These are phyloP conservation scores for Pinus tabuliformis DNA, from an alignment of 75 land plant species.

Conservation along the genomic window DNA sequence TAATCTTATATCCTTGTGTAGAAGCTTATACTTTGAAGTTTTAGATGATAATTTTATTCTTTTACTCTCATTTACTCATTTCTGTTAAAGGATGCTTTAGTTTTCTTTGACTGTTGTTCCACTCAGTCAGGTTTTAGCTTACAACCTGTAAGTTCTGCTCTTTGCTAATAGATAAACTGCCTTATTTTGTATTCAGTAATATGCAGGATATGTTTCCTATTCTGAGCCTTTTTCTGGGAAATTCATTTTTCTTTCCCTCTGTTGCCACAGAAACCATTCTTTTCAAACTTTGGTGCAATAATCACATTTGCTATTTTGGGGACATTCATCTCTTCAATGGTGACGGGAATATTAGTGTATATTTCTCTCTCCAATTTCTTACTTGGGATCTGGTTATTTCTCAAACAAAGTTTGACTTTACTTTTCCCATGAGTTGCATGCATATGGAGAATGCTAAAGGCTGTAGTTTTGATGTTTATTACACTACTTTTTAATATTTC, in stretches of 20 bases:
- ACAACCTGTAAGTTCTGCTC: slow-evolving; percentile 68
- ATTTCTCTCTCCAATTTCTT: slow-evolving; percentile 13
- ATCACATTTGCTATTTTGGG: slow-evolving; percentile 89
- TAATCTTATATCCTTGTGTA: slow-evolving; percentile 90
- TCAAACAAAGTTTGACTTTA: not conserved
- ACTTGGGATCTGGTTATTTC: not conserved
- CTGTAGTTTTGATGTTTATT: not conserved
- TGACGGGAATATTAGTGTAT: slow-evolving; percentile 93
- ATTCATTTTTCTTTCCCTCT: slow-evolving; percentile 7
- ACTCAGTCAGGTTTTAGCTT: slow-evolving; percentile 97
- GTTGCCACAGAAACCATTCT: slow-evolving; percentile 88
- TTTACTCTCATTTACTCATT: slow-evolving; percentile 6
- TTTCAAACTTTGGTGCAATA: slow-evolving; percentile 98
- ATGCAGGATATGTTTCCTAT: not conserved
- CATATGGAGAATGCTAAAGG: not conserved
- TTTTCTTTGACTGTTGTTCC: slow-evolving; percentile 50
- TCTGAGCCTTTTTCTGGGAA: not conserved
- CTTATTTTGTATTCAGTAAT: not conserved
- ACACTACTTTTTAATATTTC: not conserved
- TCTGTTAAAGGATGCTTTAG: not conserved
- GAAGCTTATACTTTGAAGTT: slow-evolving; percentile 2
- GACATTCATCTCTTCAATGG: slow-evolving; percentile 86
- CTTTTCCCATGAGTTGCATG: not conserved
- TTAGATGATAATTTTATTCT: not conserved
- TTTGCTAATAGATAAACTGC: not conserved